A percentile compares a stretch with the other conserved stretches of the same genome.
Conservation (phyloP, 352 stramenopile genomes). For the Saprolegnia diclina region DNA sequence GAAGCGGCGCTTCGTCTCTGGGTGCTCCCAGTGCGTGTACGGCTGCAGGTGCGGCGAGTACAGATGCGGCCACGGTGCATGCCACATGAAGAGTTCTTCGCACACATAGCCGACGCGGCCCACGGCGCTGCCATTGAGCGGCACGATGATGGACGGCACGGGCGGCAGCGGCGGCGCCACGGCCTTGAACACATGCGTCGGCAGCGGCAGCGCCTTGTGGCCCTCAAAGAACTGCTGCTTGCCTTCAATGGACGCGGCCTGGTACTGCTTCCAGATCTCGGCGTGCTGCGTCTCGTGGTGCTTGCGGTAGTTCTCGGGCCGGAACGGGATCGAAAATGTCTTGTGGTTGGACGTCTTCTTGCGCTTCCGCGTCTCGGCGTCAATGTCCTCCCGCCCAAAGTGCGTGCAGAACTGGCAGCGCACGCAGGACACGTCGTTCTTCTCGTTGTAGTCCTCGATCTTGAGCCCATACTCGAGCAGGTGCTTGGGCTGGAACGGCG, state of each 20-base stretch:
- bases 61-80: constrained; percentile 48
- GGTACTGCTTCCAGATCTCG: constrained; percentile 22
- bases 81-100: constrained; percentile 78
- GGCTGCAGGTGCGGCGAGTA: constrained; percentile 51
- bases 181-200: not conserved
- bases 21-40: constrained; percentile 70
- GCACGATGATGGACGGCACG: constrained; percentile 4
- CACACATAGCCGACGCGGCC: constrained; percentile 65
- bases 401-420: constrained; percentile 20
- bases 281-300: constrained; percentile 22
- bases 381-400: constrained; percentile 15
- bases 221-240: constrained; percentile 11
- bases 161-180: not conserved
- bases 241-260: constrained; percentile 11
- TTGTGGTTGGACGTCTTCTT: constrained; percentile 14
- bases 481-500: constrained; percentile 25
- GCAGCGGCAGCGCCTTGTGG: not conserved
- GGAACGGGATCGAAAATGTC: constrained; percentile 9
- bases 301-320: constrained; percentile 26
- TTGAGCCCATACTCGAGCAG: constrained; percentile 19
- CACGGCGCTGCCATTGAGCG: not conserved
- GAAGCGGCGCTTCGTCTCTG: constrained; percentile 76
- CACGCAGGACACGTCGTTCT: constrained; percentile 11
- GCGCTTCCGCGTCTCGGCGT: not conserved
- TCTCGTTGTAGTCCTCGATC: constrained; percentile 4